A percentile compares a stretch with the other conserved stretches of the same genome.
phyloP scores from a whole-genome alignment of 495 filamentous ascomycete species.

The Rusavskia elegans region DNA sequence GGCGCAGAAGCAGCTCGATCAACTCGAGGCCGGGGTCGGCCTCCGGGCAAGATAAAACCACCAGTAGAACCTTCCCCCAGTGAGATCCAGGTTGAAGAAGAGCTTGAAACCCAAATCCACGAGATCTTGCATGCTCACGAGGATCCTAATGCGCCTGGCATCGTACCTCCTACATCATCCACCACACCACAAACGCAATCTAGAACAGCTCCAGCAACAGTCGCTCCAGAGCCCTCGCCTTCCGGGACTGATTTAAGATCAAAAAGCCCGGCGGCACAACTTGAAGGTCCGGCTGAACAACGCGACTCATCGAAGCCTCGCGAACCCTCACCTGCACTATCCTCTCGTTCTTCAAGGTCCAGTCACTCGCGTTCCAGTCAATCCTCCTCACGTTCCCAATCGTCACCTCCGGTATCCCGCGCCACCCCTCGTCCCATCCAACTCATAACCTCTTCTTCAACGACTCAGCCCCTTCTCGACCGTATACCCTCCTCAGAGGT shows the following conservation, averaged over 20 bases:
- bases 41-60: neutral
- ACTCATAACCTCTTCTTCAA: neutral
- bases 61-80: neutral
- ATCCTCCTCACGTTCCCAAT: neutral
- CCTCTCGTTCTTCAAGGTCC: neutral
- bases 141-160: neutral
- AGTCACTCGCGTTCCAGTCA: neutral
- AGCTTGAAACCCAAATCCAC: conserved; percentile 5
- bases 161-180: too few species aligned
- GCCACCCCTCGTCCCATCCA: neutral
- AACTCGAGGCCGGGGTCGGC: conserved; percentile 3
- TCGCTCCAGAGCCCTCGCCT: neutral
- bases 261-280: neutral
- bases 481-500: conserved; percentile 30
- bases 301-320: neutral
- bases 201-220: neutral
- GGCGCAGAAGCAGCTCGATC: neutral
- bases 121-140: neutral
- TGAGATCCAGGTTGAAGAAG: conserved; percentile 7
- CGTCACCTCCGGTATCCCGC: neutral
- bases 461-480: neutral
- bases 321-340: neutral
- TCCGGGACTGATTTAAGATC: neutral
- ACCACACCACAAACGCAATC: neutral
- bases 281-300: neutral